phyloP scores from a whole-genome alignment of 129 eudicot genomes.

The Gnaphalium uliginosum region DNA sequence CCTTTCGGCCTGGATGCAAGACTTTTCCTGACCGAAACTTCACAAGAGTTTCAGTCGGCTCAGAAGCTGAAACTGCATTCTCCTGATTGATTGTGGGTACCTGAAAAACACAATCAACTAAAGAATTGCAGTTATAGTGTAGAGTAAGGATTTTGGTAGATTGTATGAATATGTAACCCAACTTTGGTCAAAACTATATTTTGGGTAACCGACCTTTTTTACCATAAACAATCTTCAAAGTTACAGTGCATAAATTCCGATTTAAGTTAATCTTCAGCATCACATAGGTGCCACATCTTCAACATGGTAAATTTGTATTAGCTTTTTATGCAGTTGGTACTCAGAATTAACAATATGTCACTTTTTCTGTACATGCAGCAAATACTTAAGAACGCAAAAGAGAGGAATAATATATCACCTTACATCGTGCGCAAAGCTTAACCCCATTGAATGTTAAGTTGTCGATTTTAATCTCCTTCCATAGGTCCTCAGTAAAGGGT shows the following conservation, averaged over 20 bases:
- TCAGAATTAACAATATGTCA: background rate
- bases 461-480: constrained; percentile 66
- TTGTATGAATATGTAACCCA: background rate
- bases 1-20: constrained; percentile 50
- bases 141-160: background rate
- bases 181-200: background rate
- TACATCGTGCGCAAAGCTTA: constrained; percentile 78
- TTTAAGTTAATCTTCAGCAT: background rate
- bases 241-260: background rate
- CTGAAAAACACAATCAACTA: constrained; percentile 28
- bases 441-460: constrained; percentile 53
- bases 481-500: constrained; percentile 82
- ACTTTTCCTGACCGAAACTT: constrained; percentile 68
- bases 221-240: background rate
- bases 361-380: background rate
- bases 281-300: background rate
- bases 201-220: background rate
- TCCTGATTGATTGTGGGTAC: constrained; percentile 81
- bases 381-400: background rate
- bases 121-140: background rate
- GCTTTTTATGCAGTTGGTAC: constrained; percentile 2
- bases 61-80: constrained; percentile 51
- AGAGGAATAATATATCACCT: constrained; percentile 42
- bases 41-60: constrained; percentile 67
- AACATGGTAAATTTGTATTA: no score